phyloP scores from a whole-genome alignment of 2,329 filamentous ascomycete genomes.

The Botrytis porri region DNA sequence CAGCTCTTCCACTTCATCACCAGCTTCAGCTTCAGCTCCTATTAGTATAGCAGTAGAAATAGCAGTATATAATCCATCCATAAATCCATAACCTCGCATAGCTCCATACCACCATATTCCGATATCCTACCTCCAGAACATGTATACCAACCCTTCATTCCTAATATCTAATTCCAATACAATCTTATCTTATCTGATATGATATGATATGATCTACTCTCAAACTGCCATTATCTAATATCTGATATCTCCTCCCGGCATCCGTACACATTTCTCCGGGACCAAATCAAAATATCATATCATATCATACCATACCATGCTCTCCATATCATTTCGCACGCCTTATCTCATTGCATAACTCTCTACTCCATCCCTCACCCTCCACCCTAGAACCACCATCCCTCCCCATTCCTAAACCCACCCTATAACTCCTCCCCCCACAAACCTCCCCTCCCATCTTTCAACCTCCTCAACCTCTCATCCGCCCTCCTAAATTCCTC shows the following conservation, averaged over 20 bases:
- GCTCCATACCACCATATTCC: neutral
- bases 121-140: neutral
- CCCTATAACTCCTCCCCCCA: neutral
- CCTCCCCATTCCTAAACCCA: no score
- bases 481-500: conserved; percentile 17
- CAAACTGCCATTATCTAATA: neutral
- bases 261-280: neutral
- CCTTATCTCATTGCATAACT: no score
- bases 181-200: neutral
- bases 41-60: neutral
- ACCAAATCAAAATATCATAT: neutral
- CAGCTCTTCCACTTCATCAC: no score
- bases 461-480: conserved; percentile 14
- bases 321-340: neutral
- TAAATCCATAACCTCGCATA: neutral
- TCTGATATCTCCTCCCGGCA: neutral
- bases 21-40: no score
- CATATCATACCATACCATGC: neutral
- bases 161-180: neutral
- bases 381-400: neutral
- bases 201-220: neutral
- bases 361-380: no score
- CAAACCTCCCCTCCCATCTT: conserved; percentile 15
- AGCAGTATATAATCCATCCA: neutral
- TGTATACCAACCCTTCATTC: neutral